phyloP scores from a whole-genome alignment of 108 stramenopile species.

The Conticribra weissflogii region DNA sequence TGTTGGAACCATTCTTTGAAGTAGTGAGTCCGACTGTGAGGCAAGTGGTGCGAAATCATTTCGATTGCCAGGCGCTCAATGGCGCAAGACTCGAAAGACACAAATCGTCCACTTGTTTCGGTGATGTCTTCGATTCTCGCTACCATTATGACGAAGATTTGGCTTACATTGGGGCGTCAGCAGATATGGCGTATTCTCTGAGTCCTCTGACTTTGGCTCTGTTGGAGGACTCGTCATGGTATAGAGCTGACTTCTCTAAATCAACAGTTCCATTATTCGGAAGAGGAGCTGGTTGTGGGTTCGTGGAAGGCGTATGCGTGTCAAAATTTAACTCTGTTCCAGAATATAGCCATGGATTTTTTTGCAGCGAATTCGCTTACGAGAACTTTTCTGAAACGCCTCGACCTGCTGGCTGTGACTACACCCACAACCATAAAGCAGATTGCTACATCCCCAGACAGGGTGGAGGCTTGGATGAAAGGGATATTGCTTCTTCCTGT shows the following conservation, averaged over 20 bases:
- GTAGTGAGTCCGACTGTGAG: slow-evolving; percentile 49
- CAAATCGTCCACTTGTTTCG: slow-evolving; percentile 54
- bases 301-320: slow-evolving; percentile 46
- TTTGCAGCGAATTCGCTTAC: slow-evolving; percentile 33
- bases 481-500: slow-evolving; percentile 8
- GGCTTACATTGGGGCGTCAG: slow-evolving; percentile 24
- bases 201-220: slow-evolving; percentile 49
- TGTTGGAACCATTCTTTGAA: slow-evolving; percentile 29
- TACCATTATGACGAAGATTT: slow-evolving; percentile 53
- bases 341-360: slow-evolving; percentile 49
- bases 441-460: slow-evolving; percentile 21
- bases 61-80: slow-evolving; percentile 42
- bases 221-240: slow-evolving; percentile 58
- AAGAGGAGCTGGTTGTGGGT: slow-evolving; percentile 51
- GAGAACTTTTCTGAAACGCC: slow-evolving; percentile 10
- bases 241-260: slow-evolving; percentile 60
- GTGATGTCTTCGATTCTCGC: slow-evolving; percentile 50
- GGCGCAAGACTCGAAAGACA: slow-evolving; percentile 50
- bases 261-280: slow-evolving; percentile 47
- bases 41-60: slow-evolving; percentile 53
- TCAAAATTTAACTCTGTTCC: slow-evolving; percentile 31
- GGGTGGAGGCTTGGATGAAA: neutral
- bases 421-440: slow-evolving; percentile 55
- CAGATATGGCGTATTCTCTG: slow-evolving; percentile 42
- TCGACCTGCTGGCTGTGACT: slow-evolving; percentile 48